Percentiles rank a stretch among this genome's conserved stretches.
Conservation (phyloP, 495 filamentous ascomycete species). For the Xylaria venustula region DNA sequence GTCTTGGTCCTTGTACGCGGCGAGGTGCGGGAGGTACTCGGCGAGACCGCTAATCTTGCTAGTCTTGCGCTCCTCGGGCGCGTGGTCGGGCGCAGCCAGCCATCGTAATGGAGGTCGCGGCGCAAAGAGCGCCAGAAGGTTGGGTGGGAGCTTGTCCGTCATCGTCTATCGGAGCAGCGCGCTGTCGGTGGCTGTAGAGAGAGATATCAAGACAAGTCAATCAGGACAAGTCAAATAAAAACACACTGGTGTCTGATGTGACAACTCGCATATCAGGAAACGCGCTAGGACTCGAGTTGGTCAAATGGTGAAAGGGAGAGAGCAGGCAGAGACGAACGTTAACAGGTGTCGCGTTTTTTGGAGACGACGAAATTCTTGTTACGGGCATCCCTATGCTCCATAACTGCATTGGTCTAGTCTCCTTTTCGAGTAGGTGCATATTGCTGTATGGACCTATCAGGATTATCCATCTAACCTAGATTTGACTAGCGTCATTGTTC, state of each 20-base stretch:
- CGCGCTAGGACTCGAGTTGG: neutral
- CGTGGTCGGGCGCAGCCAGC: conserved; percentile 76
- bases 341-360: conserved; percentile 27
- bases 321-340: conserved; percentile 17
- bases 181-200: neutral
- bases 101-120: conserved; percentile 89
- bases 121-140: conserved; percentile 89
- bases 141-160: conserved; percentile 94
- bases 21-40: conserved; percentile 66
- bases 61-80: conserved; percentile 78
- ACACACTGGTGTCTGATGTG: neutral
- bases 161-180: conserved; percentile 47
- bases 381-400: neutral
- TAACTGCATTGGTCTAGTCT: neutral
- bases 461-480: too few species aligned
- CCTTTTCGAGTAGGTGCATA: neutral
- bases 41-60: conserved; percentile 70
- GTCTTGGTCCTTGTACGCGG: conserved; percentile 67
- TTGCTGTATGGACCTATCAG: too few species aligned
- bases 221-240: neutral
- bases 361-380: conserved; percentile 2
- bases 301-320: neutral
- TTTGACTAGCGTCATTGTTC: neutral
- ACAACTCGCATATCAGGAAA: conserved; percentile 1
- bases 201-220: neutral